phyloP scores from a whole-genome alignment of 148 eudicot species.

The Nepenthes mirabilis region DNA sequence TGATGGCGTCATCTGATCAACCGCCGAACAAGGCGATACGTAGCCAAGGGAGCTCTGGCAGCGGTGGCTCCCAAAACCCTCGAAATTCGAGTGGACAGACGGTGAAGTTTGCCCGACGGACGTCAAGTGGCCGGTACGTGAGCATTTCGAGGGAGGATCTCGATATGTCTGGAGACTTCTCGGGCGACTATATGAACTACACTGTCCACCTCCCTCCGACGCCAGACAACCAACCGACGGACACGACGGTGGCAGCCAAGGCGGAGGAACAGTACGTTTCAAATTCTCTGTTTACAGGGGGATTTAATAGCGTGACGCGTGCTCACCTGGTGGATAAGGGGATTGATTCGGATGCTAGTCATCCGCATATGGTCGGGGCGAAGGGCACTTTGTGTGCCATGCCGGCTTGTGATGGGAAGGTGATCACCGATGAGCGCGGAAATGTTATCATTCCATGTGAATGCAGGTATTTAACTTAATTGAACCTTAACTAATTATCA shows the following conservation, averaged over 20 bases:
- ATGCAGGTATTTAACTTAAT: conserved; percentile 37
- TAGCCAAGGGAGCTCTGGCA: conserved; percentile 21
- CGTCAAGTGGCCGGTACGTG: conserved; percentile 65
- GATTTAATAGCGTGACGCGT: conserved; percentile 76
- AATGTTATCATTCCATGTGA: conserved; percentile 57
- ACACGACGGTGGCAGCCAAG: conserved; percentile 53
- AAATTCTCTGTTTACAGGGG: conserved; percentile 69
- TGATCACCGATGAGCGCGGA: conserved; percentile 68
- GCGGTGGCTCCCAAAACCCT: conserved; percentile 11
- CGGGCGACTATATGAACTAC: conserved; percentile 55
- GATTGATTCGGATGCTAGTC: conserved; percentile 47
- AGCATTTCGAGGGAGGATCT: conserved; percentile 67
- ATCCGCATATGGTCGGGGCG: conserved; percentile 47
- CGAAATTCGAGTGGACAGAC: conserved; percentile 22
- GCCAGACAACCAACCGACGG: conserved; percentile 79
- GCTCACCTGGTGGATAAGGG: conserved; percentile 86
- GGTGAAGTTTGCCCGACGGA: conserved; percentile 57
- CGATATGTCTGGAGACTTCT: conserved; percentile 47
- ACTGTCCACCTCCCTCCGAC: conserved; percentile 76
- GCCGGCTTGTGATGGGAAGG: conserved; percentile 70
- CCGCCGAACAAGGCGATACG: conserved; percentile 25
- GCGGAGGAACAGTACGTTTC: conserved; percentile 87
- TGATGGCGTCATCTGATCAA: conserved; percentile 19
- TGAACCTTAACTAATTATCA: too few relatives aligned
- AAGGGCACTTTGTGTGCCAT: conserved; percentile 55